Evolutionary conservation across 2,329 filamentous ascomycete species (phyloP).

Genomic region (Laburnicola sp.): DNA sequence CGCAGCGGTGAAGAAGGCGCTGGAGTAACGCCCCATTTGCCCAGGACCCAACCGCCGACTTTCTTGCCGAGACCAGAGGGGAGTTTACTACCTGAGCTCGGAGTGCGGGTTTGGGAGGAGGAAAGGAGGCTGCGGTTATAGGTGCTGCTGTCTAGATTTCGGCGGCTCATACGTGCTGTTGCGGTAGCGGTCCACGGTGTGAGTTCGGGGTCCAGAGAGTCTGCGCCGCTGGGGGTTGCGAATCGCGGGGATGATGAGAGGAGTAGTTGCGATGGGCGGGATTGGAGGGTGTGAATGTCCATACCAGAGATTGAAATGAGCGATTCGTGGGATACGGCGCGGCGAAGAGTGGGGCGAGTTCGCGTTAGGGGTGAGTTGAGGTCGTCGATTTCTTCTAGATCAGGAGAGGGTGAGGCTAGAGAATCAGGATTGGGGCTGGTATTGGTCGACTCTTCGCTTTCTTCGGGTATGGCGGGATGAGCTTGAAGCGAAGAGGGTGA

Average conservation of each 20-base stretch:
- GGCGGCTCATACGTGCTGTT: slow-evolving; percentile 55
- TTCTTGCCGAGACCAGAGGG: slow-evolving; percentile 52
- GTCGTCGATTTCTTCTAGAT: slow-evolving; percentile 33
- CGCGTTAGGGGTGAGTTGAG: slow-evolving; percentile 32
- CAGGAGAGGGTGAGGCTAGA: too few species aligned
- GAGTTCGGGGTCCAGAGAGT: slow-evolving; percentile 45
- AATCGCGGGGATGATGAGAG: slow-evolving; percentile 56
- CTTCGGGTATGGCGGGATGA: slow-evolving; percentile 42
- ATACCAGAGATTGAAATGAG: slow-evolving; percentile 84
- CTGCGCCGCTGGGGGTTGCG: slow-evolving; percentile 50
- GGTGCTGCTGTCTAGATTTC: slow-evolving; percentile 55
- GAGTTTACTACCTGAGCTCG: slow-evolving; percentile 34
- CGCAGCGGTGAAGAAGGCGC: slow-evolving; percentile 18
- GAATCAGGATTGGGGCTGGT: neutral
- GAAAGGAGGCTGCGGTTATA: slow-evolving; percentile 58
- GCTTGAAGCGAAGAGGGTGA: slow-evolving; percentile 29
- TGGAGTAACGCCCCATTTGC: slow-evolving; percentile 63
- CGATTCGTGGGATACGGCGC: slow-evolving; percentile 79
- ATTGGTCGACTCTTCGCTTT: slow-evolving; percentile 33
- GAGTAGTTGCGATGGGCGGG: slow-evolving; percentile 74
- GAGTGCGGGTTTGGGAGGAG: slow-evolving; percentile 33
- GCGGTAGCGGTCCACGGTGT: slow-evolving; percentile 51
- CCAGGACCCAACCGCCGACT: slow-evolving; percentile 67
- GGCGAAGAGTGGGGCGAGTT: slow-evolving; percentile 58
- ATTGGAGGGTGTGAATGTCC: slow-evolving; percentile 82